Base-by-base conservation (phyloP, 2,329 filamentous ascomycete species). In the Elsinoe ampelina region DNA sequence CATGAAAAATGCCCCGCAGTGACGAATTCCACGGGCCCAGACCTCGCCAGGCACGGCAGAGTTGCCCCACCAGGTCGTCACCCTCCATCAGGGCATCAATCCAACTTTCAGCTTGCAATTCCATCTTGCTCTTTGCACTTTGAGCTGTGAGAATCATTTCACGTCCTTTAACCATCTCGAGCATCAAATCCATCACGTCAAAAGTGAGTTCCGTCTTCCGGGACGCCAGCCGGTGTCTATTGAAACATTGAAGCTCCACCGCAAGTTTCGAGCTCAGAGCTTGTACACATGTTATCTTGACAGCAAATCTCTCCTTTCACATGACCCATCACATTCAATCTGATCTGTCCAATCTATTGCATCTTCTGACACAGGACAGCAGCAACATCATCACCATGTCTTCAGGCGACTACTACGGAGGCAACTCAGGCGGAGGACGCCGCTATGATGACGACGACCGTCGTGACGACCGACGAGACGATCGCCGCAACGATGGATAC, bases 341-440 rank as follows among this genome's bases (percentile, higher is more conserved):
- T 8, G 26, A 30, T 30, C 26, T 30, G 26, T 30, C 26, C 26
- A 30, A 7, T 50, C n/a, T 5, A 26, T 52, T 39, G 15, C 8
- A n/a, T 51, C 5, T 2, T 19, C 34, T 52, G 13, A 52, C 35
- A 52, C 12, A 38, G 5, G 6, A 38, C 20, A 38, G 32, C 32
- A 39, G 26, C 36, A 38, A 17, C 39, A 35, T 8, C 26, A 30
- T 30, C 26, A 65, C 35, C 57, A 69, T 69, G 67, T 67, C 67
- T 54, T 68, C 67, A 61, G 63, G 66, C 63, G 64, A 69, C 56
- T 62, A 65, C 60, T 59, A 59, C 57, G 61, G 58, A 22, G 58
- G 59, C 42, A 34, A 34, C 7, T 52, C 48, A 36, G 48, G 48
- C 15, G 48, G 48, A 22, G 48, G 48, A 10, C 32, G 48, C 11